phyloP scores from a whole-genome alignment of 2,329 filamentous ascomycete genomes.

The Xylariaceae sp. region DNA sequence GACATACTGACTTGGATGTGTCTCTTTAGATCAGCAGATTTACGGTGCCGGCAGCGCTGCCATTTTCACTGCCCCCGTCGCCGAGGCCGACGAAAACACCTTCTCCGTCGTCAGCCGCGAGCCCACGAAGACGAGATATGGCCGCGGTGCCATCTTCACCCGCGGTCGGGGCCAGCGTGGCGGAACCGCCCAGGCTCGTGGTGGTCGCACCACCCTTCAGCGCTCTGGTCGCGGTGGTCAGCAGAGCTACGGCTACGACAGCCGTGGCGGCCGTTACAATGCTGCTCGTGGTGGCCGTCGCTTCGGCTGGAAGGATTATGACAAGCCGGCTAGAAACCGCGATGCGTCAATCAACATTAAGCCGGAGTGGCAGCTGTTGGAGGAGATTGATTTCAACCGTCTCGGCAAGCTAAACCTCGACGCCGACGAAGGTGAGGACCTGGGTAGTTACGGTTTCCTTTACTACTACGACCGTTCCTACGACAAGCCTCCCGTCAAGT shows the following conservation, averaged over 20 bases:
- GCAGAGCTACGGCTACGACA: constrained; percentile 64
- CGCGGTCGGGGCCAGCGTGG: constrained; percentile 77
- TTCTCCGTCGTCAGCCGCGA: constrained; percentile 98
- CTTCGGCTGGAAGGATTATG: constrained; percentile 98
- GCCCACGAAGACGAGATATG: constrained; percentile 77
- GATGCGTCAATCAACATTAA: constrained; percentile 96
- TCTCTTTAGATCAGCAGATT: constrained; percentile 75
- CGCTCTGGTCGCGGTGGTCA: constrained; percentile 65
- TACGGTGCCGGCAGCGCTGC: constrained; percentile 86
- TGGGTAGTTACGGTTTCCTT: constrained; percentile 93
- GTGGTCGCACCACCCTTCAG: constrained; percentile 58
- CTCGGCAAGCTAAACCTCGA: constrained; percentile 94
- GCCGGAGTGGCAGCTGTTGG: constrained; percentile 88
- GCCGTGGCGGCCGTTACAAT: constrained; percentile 62
- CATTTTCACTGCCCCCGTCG: constrained; percentile 82
- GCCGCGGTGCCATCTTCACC: constrained; percentile 85
- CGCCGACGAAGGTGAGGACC: constrained; percentile 87
- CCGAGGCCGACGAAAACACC: constrained; percentile 83
- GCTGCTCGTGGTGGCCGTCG: constrained; percentile 75
- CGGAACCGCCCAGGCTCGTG: constrained; percentile 60
- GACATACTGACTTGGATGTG: constrained; percentile 21
- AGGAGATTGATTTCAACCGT: constrained; percentile 98
- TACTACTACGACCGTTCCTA: constrained; percentile 97
- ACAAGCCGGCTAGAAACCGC: constrained; percentile 94
- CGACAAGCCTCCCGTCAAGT: constrained; percentile 90